Base-by-base conservation (phyloP, 164 flowering plant species). In the Nelumbo lutea region DNA sequence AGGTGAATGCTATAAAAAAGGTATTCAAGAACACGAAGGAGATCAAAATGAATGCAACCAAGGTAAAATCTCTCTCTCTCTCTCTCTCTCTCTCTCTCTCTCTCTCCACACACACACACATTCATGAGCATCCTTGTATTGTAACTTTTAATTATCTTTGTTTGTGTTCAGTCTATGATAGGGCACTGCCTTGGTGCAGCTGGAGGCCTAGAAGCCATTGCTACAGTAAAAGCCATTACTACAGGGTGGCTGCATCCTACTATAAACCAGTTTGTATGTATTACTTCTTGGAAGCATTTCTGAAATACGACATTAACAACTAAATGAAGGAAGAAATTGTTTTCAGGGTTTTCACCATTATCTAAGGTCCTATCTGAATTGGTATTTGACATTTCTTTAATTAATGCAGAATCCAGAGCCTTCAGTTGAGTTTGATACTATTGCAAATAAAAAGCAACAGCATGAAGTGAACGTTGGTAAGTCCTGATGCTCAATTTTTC, bases 181-280 rank as follows among this genome's bases (percentile, higher is more conserved):
- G 98, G 97, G 55, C 98, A 93, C 73, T 88, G 93, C 75, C 95
- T 93, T 59, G 98, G 98, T 70, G 94, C 98, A 64, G 88, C 98
- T 60, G 98, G 98, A 42, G 97, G 98, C 13, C 65, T 93, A 77
- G 98, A 93, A 83, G 98, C 98, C 61, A 90, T 91, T 73, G 97
- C 98, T 45, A 84, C 93, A n/a, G 75, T 93, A 50, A 93, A 93
- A 72, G 93, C 96, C 71, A 88, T 91, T 41, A 87, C 70, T 8
- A 87, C 97, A 3, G 96, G 97, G 68, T 93, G 98, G 98, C 71
- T 91, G 81, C 97, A 91, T 85, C 98, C 98, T 46, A 55, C 82
- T 9, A 91, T 91, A 39, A 93, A 93, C 65, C 98, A 91, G 78
- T 87, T 90, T 78, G 97, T 93, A 86, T 47, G 93, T 76, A 53